Percentiles rank a stretch among this genome's conserved stretches.
These are phyloP conservation scores for Beauveria scarabaeidicola DNA, from an alignment of 2,329 filamentous ascomycete genomes.

Conservation along the genomic window DNA sequence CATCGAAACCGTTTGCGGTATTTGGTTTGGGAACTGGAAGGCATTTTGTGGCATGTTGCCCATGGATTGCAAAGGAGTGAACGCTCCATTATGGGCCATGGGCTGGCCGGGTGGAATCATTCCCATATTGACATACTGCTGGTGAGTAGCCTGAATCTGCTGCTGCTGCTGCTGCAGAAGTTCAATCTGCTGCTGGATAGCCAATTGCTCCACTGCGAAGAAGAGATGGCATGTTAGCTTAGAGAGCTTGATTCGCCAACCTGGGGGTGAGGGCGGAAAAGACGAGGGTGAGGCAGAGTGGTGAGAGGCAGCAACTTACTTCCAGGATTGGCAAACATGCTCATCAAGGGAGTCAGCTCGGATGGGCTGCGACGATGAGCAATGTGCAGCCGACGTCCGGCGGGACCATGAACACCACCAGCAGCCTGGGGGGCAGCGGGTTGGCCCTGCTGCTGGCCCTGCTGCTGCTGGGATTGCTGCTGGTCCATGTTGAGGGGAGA, in stretches of 20 bases:
- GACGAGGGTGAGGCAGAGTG: background rate
- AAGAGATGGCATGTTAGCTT: slow-evolving; percentile 11
- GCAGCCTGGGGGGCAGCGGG: slow-evolving; percentile 34
- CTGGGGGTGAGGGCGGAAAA: background rate
- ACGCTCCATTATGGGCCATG: slow-evolving; percentile 60
- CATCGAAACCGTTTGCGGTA: slow-evolving; percentile 64
- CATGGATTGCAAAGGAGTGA: slow-evolving; percentile 75
- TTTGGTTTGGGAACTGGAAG: slow-evolving; percentile 82
- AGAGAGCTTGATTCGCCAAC: background rate
- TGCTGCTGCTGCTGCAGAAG: slow-evolving; percentile 95
- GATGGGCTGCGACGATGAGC: slow-evolving; percentile 95
- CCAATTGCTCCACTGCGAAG: slow-evolving; percentile 81
- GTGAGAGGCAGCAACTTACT: slow-evolving; percentile 41
- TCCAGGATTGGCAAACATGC: slow-evolving; percentile 64
- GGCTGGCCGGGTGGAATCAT: slow-evolving; percentile 79
- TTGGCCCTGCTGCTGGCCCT: slow-evolving; percentile 44
- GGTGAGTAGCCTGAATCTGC: slow-evolving; percentile 90
- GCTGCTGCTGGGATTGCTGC: slow-evolving; percentile 35
- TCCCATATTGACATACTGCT: slow-evolving; percentile 96
- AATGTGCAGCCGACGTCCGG: slow-evolving; percentile 89
- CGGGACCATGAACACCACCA: slow-evolving; percentile 59
- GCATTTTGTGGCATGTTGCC: slow-evolving; percentile 69
- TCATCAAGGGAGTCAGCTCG: slow-evolving; percentile 94
- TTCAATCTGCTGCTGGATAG: slow-evolving; percentile 97
- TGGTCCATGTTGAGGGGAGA: slow-evolving; percentile 50